Percentiles rank a stretch among this genome's conserved stretches.
Evolutionary conservation across 2,329 filamentous ascomycete species (phyloP).

Genomic region (Acrocalymma vagum): DNA sequence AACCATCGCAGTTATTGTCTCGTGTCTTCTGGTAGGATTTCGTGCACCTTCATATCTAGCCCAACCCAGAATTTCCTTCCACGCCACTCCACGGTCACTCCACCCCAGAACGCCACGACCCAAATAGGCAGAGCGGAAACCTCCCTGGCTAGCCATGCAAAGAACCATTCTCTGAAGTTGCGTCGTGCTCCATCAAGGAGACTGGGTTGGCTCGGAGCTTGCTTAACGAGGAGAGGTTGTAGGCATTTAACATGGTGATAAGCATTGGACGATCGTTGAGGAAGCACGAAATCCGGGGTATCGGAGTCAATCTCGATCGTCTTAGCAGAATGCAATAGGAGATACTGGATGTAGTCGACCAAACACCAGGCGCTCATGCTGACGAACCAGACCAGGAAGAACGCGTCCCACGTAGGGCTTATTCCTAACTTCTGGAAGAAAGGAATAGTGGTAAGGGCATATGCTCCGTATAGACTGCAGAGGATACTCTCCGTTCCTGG

Average conservation of each 20-base stretch:
- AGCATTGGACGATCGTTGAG: slow-evolving; percentile 49
- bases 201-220: slow-evolving; percentile 12
- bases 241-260: slow-evolving; percentile 29
- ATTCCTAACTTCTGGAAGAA: slow-evolving; percentile 66
- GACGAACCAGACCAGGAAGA: slow-evolving; percentile 70
- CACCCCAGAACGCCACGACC: slow-evolving; percentile 88
- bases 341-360: slow-evolving; percentile 77
- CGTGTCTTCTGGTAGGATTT: slow-evolving; percentile 51
- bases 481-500: slow-evolving; percentile 90
- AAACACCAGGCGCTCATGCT: slow-evolving; percentile 76
- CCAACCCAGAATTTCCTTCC: slow-evolving; percentile 83
- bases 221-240: slow-evolving; percentile 30
- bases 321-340: slow-evolving; percentile 75
- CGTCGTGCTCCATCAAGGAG: slow-evolving; percentile 55
- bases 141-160: slow-evolving; percentile 87
- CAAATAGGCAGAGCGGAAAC: slow-evolving; percentile 86
- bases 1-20: neutral
- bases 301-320: slow-evolving; percentile 75
- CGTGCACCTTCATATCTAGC: slow-evolving; percentile 82
- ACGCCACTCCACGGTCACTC: slow-evolving; percentile 86
- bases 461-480: slow-evolving; percentile 82
- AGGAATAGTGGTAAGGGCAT: slow-evolving; percentile 77
- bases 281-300: slow-evolving; percentile 76
- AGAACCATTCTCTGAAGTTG: slow-evolving; percentile 74
- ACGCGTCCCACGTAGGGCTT: slow-evolving; percentile 72